Evolutionary conservation across 257 asterid genomes (phyloP).

Genomic region (Plantago major): DNA sequence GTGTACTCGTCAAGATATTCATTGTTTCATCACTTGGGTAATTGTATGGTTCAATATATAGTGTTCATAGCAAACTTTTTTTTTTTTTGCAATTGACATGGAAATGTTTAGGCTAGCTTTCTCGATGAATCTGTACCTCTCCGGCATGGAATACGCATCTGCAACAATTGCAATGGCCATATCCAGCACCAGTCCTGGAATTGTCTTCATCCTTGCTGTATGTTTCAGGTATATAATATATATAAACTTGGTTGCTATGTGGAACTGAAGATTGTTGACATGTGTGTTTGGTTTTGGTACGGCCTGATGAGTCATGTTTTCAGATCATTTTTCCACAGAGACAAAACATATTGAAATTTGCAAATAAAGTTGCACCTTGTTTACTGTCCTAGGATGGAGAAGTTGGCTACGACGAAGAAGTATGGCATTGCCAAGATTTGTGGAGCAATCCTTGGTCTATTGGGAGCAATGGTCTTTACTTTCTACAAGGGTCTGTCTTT

Average conservation of each 20-base stretch:
- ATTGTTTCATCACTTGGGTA: too few species aligned
- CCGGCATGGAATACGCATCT: conserved; percentile 34
- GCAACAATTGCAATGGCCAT: conserved; percentile 59
- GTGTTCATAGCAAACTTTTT: too few species aligned
- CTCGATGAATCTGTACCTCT: conserved; percentile 42
- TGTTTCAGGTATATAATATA: conserved; percentile 34
- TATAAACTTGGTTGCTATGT: too few species aligned
- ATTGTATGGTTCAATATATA: too few species aligned
- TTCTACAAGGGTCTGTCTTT: conserved; percentile 52
- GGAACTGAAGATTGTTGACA: too few species aligned
- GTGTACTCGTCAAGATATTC: too few species aligned
- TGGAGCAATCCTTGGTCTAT: conserved; percentile 35
- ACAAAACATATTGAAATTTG: too few species aligned
- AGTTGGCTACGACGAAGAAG: conserved; percentile 21
- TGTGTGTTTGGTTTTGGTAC: too few species aligned
- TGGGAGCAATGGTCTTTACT: conserved; percentile 53
- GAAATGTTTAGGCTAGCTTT: conserved; percentile 2
- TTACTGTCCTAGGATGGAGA: conserved; percentile 40
- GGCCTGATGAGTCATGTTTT: too few species aligned
- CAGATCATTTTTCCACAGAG: too few species aligned
- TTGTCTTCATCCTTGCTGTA: conserved; percentile 51
- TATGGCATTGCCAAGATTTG: conserved; percentile 49
- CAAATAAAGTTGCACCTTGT: background rate
- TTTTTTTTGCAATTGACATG: too few species aligned
- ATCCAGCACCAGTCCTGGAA: conserved; percentile 45